Evolutionary conservation across 768 basidiomycete species (phyloP), one percentile per base, ranked within the genome.

Genomic region (Sarcomyxa edulis): DNA sequence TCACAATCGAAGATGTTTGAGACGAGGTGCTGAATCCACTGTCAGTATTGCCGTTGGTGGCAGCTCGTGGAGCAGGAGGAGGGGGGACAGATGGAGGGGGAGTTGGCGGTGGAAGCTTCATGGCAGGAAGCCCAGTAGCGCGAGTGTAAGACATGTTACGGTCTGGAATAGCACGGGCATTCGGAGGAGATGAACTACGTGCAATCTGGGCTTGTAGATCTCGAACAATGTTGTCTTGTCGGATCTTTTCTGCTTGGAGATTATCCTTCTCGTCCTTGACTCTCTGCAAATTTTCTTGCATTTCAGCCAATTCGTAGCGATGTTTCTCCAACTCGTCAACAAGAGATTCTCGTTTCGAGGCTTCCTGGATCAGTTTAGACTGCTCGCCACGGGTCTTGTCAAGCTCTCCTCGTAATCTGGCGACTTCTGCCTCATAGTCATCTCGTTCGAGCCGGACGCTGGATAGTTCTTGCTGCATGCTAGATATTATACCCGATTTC

Each of bases 1-100:
- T 69, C 37, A 72, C 54, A 21, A 62, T 52, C 7, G 71, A 69
- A 7, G 82, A 81, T 20, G 74, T 66, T 25, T 78, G 73, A 9
- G 82, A 81, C 5, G 81, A 79, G 7, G 71, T 71, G 47, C 78
- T 84, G 44, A 69, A 58, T 41, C 67, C 69, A 10, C 66, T 66
- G 48, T 78, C 84, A 37, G 64, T 66, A 43, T 64, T 71, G 29
- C 57, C 50, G 15, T 52, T 42, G 22, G 51, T 45, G 42, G 64
- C 35, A 43, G 63, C 55, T 42, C 69, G 75, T 18, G 88, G 88
- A 4, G 82, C 78, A 12, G 87, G 88, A 1, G 86, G 87, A 15
- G 88, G 88, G 1, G 93, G 93, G 8, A 89, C 76, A 22, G 85
- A 73, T 0, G 92, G 93, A 8, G 93, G 89, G 7, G 92, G 91